Percentiles rank a stretch among this genome's conserved stretches.
phyloP scores from a whole-genome alignment of 768 basidiomycete species.

The Tricholoma saponaceum region DNA sequence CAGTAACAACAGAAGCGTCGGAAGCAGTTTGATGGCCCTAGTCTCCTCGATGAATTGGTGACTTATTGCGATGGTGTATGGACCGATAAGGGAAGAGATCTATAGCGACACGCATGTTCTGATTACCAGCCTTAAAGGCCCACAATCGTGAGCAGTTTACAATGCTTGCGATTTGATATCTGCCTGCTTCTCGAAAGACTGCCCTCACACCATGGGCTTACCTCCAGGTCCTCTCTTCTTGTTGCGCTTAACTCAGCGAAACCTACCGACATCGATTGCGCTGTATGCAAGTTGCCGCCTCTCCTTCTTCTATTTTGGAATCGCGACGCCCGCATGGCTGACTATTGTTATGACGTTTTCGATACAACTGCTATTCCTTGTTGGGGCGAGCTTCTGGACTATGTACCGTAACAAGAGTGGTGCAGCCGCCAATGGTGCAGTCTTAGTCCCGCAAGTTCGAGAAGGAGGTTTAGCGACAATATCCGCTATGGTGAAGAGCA shows the following conservation, averaged over 20 bases:
- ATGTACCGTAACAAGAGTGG: neutral
- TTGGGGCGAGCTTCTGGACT: neutral
- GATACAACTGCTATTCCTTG: neutral
- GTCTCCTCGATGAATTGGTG: too few relatives aligned
- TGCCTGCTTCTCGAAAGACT: too few relatives aligned
- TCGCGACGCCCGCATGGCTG: neutral
- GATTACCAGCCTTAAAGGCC: too few relatives aligned
- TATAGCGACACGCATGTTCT: too few relatives aligned
- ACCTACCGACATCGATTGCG: neutral
- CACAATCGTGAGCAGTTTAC: too few relatives aligned
- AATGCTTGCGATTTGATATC: too few relatives aligned
- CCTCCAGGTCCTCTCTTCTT: neutral
- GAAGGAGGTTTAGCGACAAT: slow-evolving; percentile 21
- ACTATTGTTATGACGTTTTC: neutral
- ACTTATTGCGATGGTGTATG: too few relatives aligned
- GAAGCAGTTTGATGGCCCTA: too few relatives aligned
- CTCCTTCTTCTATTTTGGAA: neutral
- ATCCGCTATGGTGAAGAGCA: slow-evolving; percentile 16
- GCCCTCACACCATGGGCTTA: too few relatives aligned
- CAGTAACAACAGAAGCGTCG: too few relatives aligned
- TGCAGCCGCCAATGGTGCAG: slow-evolving; percentile 29
- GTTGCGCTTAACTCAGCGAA: neutral
- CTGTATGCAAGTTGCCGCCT: neutral
- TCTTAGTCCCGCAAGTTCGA: slow-evolving; percentile 25
- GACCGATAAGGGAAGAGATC: too few relatives aligned